Evolutionary conservation across 2,329 filamentous ascomycete genomes (phyloP), one percentile per base, ranked within the genome.

Genomic region (Dendryphion nanum): DNA sequence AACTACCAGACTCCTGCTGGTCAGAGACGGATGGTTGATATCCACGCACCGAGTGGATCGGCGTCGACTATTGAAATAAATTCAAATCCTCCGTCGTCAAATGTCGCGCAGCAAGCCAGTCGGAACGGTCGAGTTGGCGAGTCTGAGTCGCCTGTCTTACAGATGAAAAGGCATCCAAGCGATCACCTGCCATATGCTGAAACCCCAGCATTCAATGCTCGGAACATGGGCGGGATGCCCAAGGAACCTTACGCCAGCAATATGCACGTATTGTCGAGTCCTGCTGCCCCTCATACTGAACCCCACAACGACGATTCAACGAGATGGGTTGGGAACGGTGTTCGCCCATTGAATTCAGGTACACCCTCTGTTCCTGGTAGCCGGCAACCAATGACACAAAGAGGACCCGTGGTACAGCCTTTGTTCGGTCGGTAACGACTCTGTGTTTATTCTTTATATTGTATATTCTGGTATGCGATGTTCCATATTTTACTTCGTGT

Each of bases 51-150:
- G 6, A 67, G 64, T 33, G 63, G 63, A 5, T 67, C 63, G 29
- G 63, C 58, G 26, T 67, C 64, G 2, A 67, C 64, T 3, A 66
- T 67, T 29, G 63, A 67, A 42, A 58, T 61, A 17, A 52, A 53
- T 23, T 67, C 64, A 2, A 67, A 67, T 37, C 63, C 64, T 29
- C 64, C 62, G 2, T 67, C 64, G 4, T 61, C 60, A 12, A 52
- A 55, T 6, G 46, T 57, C n/a, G 40, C 15, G 18, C 33, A 33
- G 12, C 47, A 41, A 8, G 32, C 16, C 50, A 50, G 7, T 6
- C 44, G 40, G 12, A 58, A 59, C 29, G 53, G 55, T 13, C 55
- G 59, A 3, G 40, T 53, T 21, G 49, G 45, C 14, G 60, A 63
- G 17, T 61, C 63, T 14, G 61, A 65, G 33, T 66, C 63, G 6